phyloP scores from a whole-genome alignment of 305 asterid genomes.

The Euphrasia arctica region DNA sequence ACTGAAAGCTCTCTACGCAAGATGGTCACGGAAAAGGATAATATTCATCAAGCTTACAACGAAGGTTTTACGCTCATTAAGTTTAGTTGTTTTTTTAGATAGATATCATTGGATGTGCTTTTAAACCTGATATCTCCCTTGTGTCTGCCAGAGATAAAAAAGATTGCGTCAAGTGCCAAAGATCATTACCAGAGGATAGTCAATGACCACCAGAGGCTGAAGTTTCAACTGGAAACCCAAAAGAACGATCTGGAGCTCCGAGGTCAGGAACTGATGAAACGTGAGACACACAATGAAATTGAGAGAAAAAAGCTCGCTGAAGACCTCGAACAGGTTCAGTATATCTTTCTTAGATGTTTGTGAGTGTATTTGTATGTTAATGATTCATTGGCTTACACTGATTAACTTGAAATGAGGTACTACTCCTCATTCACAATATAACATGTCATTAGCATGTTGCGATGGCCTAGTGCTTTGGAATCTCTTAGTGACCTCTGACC shows the following conservation, averaged over 20 bases:
- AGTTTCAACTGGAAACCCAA: constrained; percentile 54
- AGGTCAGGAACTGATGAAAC: constrained; percentile 62
- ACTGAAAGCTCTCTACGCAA: constrained; percentile 56
- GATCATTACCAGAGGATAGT: constrained; percentile 67
- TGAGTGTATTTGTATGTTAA: constrained; percentile 16
- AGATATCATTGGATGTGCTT: constrained; percentile 18
- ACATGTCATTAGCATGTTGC: constrained; percentile 24
- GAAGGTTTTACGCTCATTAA: constrained; percentile 49
- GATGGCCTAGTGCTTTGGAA: constrained; percentile 16
- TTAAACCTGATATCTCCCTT: constrained; percentile 24
- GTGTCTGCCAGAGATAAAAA: constrained; percentile 51
- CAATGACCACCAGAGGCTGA: constrained; percentile 71
- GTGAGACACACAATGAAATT: constrained; percentile 61
- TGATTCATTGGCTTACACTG: constrained; percentile 17
- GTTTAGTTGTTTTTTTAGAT: constrained; percentile 15
- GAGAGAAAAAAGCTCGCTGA: constrained; percentile 71
- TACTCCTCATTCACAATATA: constrained; percentile 14
- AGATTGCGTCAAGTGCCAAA: constrained; percentile 64
- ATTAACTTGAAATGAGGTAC: constrained; percentile 21
- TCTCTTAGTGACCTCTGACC: neutral
- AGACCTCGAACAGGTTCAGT: constrained; percentile 69
- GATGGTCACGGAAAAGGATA: constrained; percentile 64
- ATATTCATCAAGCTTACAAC: constrained; percentile 64
- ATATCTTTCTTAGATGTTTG: constrained; percentile 26
- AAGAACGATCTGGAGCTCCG: constrained; percentile 63